These are phyloP conservation scores for Podospora conica DNA, from an alignment of 495 filamentous ascomycete genomes.

Conservation along the genomic window DNA sequence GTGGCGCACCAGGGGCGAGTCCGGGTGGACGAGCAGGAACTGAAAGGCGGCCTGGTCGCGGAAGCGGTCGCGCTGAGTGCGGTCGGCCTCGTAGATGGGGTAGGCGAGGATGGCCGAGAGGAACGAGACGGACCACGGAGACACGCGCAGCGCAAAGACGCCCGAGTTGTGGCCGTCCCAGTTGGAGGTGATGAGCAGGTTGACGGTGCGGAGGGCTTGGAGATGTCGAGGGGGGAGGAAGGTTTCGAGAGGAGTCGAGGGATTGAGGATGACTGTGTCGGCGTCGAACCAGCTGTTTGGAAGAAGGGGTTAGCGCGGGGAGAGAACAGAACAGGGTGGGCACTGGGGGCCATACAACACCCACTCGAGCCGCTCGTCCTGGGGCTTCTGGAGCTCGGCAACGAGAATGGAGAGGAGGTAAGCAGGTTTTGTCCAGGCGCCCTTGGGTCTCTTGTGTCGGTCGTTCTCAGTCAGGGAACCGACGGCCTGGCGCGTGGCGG, in stretches of 20 bases:
- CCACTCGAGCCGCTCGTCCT: constrained; percentile 44
- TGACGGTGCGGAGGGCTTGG: constrained; percentile 31
- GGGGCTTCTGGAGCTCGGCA: constrained; percentile 45
- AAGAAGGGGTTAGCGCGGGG: neutral
- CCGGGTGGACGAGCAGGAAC: constrained; percentile 14
- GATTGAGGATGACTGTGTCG: constrained; percentile 50
- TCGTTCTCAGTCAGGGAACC: constrained; percentile 23
- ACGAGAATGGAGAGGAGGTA: constrained; percentile 43
- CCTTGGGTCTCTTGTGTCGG: constrained; percentile 12
- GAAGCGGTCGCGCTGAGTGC: constrained; percentile 26
- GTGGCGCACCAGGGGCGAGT: constrained; percentile 15
- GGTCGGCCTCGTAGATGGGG: constrained; percentile 37
- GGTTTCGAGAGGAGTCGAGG: constrained; percentile 43
- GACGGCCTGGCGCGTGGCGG: constrained; percentile 19
- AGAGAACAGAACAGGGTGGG: neutral
- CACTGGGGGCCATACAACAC: constrained; percentile 37
- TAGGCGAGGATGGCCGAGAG: constrained; percentile 42
- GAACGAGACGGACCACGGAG: constrained; percentile 44
- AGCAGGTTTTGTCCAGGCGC: constrained; percentile 45
- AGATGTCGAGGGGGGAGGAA: constrained; percentile 44
- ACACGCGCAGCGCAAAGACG: constrained; percentile 46
- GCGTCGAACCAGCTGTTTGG: constrained; percentile 45
- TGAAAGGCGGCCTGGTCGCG: constrained; percentile 28
- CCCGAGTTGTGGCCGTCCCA: constrained; percentile 53
- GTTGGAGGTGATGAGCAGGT: constrained; percentile 46